phyloP scores from a whole-genome alignment of 1,284 basidiomycete species.

The Takashimella tepidaria region DNA sequence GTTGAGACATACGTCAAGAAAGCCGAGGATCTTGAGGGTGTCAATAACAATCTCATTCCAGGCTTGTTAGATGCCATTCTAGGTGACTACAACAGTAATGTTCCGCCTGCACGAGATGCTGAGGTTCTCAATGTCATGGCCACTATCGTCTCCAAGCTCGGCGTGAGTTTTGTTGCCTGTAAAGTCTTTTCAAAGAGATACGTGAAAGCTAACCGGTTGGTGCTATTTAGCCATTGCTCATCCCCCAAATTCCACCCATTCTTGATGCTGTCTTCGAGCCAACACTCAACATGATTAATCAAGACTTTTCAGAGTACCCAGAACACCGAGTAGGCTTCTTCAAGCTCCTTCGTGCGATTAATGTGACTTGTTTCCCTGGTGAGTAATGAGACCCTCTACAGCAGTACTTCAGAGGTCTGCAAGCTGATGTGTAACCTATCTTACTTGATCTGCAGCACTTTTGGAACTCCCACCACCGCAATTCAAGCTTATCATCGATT shows the following conservation, averaged over 20 bases:
- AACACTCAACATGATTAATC: slow-evolving; percentile 97
- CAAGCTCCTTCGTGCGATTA: slow-evolving; percentile 89
- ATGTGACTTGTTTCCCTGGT: slow-evolving; percentile 94
- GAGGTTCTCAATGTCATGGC: slow-evolving; percentile 98
- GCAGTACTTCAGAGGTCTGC: no score
- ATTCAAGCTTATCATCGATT: slow-evolving; percentile 98
- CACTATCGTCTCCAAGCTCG: slow-evolving; percentile 83
- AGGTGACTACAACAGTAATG: slow-evolving; percentile 93
- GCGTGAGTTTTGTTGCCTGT: slow-evolving; percentile 59
- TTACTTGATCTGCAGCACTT: slow-evolving; percentile 49
- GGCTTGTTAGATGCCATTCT: slow-evolving; percentile 94
- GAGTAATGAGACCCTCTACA: no score
- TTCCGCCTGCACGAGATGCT: slow-evolving; percentile 88
- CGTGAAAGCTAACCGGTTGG: no score
- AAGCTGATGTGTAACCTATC: slow-evolving; percentile 47
- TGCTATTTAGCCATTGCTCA: slow-evolving; percentile 63
- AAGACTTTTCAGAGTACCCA: slow-evolving; percentile 96
- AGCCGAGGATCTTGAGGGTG: slow-evolving; percentile 89
- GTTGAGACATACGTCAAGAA: slow-evolving; percentile 98
- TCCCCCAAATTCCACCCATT: slow-evolving; percentile 92
- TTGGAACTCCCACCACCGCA: slow-evolving; percentile 81
- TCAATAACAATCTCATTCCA: slow-evolving; percentile 89
- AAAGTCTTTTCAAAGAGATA: no score
- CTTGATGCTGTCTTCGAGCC: slow-evolving; percentile 97
- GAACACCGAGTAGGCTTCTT: slow-evolving; percentile 98